Evolutionary conservation across 495 filamentous ascomycete genomes (phyloP).

Genomic region (Sporormia fimetaria): DNA sequence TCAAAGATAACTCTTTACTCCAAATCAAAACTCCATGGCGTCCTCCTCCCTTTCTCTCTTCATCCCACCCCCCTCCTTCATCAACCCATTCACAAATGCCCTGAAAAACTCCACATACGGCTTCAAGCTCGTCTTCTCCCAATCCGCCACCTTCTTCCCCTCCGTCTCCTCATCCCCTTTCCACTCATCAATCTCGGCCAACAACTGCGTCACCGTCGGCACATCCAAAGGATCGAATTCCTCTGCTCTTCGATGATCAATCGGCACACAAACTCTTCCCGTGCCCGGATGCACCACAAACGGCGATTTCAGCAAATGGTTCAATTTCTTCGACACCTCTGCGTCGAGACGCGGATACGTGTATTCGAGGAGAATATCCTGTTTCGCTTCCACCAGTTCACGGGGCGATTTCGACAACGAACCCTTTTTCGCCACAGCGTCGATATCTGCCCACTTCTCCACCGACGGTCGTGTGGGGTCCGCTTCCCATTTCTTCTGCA

Average conservation of each 20-base stretch:
- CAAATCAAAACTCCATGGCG: constrained; percentile 48
- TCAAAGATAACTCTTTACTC: no score
- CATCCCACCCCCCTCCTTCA: constrained; percentile 65
- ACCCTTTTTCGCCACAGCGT: constrained; percentile 63
- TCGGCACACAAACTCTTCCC: constrained; percentile 88
- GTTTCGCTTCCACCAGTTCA: constrained; percentile 73
- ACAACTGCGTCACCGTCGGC: constrained; percentile 69
- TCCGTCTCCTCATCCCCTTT: constrained; percentile 32
- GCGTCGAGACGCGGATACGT: constrained; percentile 96
- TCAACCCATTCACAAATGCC: constrained; percentile 59
- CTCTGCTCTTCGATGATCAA: constrained; percentile 57
- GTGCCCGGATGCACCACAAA: constrained; percentile 96
- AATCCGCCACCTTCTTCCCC: constrained; percentile 56
- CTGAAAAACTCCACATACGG: constrained; percentile 87
- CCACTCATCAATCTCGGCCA: constrained; percentile 59
- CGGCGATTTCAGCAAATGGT: constrained; percentile 90
- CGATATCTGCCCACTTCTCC: constrained; percentile 88
- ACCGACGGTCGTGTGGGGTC: constrained; percentile 60
- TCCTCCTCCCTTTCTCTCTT: constrained; percentile 60
- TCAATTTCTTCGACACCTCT: constrained; percentile 92
- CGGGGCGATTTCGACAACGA: constrained; percentile 54
- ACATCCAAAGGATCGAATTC: constrained; percentile 78
- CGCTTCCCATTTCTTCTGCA: constrained; percentile 84
- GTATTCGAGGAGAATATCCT: constrained; percentile 91
- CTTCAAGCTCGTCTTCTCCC: constrained; percentile 92